Conservation (phyloP, 305 asterid species). For the Fraxinus albicans region DNA sequence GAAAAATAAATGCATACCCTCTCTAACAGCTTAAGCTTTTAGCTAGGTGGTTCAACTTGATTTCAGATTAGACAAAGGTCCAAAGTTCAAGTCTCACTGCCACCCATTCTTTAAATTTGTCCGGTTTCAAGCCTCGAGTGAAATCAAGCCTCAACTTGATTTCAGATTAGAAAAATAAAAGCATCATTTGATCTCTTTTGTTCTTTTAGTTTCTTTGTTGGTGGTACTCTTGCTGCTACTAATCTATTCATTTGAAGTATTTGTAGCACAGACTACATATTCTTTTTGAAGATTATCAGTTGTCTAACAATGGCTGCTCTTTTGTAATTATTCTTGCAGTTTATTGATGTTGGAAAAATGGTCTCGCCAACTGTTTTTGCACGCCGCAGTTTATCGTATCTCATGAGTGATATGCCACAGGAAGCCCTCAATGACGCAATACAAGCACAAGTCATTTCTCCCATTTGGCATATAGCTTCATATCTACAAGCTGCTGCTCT, state of each 20-base stretch:
- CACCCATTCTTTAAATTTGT: background rate
- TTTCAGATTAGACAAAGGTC: background rate
- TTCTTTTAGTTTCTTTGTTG: background rate
- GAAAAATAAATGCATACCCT: too few species aligned
- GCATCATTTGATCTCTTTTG: background rate
- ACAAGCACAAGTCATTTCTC: slow-evolving; percentile 92
- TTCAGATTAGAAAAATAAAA: background rate
- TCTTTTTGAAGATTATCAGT: background rate
- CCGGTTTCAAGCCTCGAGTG: background rate
- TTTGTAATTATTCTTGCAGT: slow-evolving; percentile 45
- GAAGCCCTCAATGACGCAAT: slow-evolving; percentile 90
- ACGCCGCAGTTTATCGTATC: slow-evolving; percentile 86
- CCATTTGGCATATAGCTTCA: slow-evolving; percentile 91
- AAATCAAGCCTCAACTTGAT: background rate
- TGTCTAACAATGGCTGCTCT: background rate
- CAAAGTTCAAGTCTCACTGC: background rate
- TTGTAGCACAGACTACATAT: background rate
- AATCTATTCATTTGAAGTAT: background rate
- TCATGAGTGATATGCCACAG: slow-evolving; percentile 74
- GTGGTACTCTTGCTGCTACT: background rate
- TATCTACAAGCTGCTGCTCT: slow-evolving; percentile 88
- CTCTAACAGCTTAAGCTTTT: background rate
- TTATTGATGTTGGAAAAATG: slow-evolving; percentile 85
- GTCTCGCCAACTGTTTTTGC: slow-evolving; percentile 91
- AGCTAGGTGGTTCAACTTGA: background rate